These are phyloP conservation scores for Blastomyces gilchristii DNA, from an alignment of 2,329 filamentous ascomycete genomes.

Conservation along the genomic window DNA sequence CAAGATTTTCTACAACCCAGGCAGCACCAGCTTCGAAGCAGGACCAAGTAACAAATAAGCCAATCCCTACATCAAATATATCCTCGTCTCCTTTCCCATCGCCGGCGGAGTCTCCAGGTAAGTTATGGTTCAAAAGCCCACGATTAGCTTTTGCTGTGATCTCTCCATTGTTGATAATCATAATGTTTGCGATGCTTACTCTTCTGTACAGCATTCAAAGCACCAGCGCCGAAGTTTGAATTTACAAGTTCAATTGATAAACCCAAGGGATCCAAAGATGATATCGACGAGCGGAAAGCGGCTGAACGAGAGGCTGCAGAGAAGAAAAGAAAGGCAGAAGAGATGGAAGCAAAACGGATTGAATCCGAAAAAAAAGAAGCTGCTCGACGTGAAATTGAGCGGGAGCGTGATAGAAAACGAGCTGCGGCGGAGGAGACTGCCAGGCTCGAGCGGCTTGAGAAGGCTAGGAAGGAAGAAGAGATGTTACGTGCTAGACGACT, in stretches of 20 bases:
- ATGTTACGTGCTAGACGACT: background rate
- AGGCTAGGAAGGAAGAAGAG: slow-evolving; percentile 8
- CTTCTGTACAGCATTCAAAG: background rate
- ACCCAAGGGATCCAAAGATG: background rate
- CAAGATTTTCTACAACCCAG: background rate
- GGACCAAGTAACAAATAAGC: background rate
- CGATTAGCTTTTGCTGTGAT: background rate
- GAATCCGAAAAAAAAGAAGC: slow-evolving; percentile 12
- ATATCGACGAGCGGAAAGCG: slow-evolving; percentile 7
- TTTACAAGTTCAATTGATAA: background rate
- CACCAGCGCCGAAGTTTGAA: background rate
- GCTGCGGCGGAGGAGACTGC: slow-evolving; percentile 12
- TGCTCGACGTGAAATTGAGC: slow-evolving; percentile 1
- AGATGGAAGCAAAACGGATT: slow-evolving; percentile 8
- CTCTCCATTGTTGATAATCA: background rate
- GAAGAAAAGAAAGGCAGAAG: slow-evolving; percentile 11
- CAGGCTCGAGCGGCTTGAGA: slow-evolving; percentile 8
- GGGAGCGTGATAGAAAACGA: slow-evolving; percentile 5
- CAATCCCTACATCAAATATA: background rate
- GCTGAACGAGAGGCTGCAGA: slow-evolving; percentile 6
- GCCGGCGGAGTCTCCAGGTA: background rate
- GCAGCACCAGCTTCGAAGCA: background rate
- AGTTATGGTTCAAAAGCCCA: background rate
- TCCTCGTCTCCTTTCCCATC: background rate
- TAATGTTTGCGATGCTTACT: background rate